Base-by-base conservation (phyloP, 225 moss, liverwort and hornwort genomes). In the Thuidium tamariscinum region DNA sequence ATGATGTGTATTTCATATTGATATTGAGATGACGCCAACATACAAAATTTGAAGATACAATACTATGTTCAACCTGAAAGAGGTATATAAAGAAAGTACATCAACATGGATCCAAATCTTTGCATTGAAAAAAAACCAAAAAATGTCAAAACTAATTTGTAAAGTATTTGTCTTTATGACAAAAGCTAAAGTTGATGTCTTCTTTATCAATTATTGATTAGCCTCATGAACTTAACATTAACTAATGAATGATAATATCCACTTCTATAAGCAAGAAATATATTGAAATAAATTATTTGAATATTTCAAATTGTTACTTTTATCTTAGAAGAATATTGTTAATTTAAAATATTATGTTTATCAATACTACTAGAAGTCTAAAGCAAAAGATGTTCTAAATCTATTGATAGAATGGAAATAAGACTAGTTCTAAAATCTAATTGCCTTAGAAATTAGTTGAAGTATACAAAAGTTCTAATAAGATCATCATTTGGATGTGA, bases 11-110 rank as follows among this genome's bases (percentile, higher is more conserved):
- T 49, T 83, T 88, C 21, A 90, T 63, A 85, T 92, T 93, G 59
- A 97, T 86, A 64, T 91, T 93, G 66, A 96, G 92, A 85, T 96
- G 94, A 59, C 96, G 92, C 97, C 97, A 97, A 83, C 97, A 97
- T 39, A 97, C 93, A 92, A 93, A 94, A 85, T 94, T 93, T 85
- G 92, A 61, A 80, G 97, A 97, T 51, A 84, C 77, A 84, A 92
- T 78, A 78, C 90, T 89, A 80, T 97, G 95, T 86, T 95, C 95
- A 82, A 97, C 95, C 97, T 97, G 74, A 82, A 90, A 86, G 48
- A 66, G 13, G 26, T 30, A 54, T 13, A 16, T 12, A 56, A 66
- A 61, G 9, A 27, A 77, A 65, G 32, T 22, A 55, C 32, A n/a
- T 86, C 65, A 91, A 55, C 16, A 49, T 82, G 8, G 42, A 27